A percentile compares a stretch with the other conserved stretches of the same genome.
phyloP scores from a whole-genome alignment of 208 protist species.

The Endotrypanum monterogeii region DNA sequence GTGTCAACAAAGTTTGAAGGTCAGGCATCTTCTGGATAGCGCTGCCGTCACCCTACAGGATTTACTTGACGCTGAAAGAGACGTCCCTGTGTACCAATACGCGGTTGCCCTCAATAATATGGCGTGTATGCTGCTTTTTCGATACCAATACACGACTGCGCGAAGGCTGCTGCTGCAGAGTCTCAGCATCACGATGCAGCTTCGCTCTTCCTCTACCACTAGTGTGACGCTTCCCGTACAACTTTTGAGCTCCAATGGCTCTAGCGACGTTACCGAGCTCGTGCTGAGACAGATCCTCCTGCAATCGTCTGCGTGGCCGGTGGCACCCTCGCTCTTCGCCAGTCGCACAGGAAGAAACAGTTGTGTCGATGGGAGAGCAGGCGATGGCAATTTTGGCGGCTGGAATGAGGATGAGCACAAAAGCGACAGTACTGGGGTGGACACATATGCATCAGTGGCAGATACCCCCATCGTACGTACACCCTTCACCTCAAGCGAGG shows the following conservation, averaged over 20 bases:
- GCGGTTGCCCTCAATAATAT: conserved; percentile 54
- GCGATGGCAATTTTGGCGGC: not conserved
- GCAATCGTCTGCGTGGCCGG: not conserved
- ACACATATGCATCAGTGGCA: not conserved
- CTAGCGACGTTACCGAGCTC: conserved; percentile 5
- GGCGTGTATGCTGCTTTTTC: conserved; percentile 38
- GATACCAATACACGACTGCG: conserved; percentile 29
- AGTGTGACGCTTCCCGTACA: conserved; percentile 10
- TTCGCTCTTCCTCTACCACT: conserved; percentile 23
- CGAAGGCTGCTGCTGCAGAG: conserved; percentile 33
- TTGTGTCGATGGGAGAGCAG: not conserved
- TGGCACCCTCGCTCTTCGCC: not conserved
- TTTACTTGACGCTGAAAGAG: conserved; percentile 28
- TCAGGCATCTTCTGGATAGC: conserved; percentile 29
- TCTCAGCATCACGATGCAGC: conserved; percentile 34
- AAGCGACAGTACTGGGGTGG: not conserved
- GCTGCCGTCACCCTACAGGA: conserved; percentile 22
- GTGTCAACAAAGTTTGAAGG: conserved; percentile 8
- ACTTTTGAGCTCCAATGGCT: conserved; percentile 3
- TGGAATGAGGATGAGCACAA: not conserved
- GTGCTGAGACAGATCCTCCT: conserved; percentile 5
- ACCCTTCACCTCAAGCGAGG: not conserved
- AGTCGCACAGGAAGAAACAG: not conserved
- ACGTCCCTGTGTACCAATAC: conserved; percentile 45
- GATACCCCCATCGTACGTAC: not conserved